Percentiles rank a stretch among this genome's conserved stretches.
phyloP scores from a whole-genome alignment of 1,284 basidiomycete species.

The Irpex rosettiformis region DNA sequence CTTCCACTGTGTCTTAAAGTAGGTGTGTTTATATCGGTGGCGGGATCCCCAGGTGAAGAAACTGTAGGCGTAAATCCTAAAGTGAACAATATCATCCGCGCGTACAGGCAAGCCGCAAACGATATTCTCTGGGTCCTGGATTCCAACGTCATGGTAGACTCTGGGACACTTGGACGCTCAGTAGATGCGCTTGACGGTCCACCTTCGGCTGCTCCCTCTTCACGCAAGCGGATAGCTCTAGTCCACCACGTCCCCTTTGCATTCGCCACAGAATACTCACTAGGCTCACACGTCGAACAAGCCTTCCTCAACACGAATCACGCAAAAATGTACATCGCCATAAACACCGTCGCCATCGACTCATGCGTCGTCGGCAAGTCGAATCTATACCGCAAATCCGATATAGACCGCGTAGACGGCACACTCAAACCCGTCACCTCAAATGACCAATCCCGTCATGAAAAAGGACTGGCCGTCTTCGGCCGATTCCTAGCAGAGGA shows the following conservation, averaged over 20 bases:
- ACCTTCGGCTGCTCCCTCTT: slow-evolving; percentile 27
- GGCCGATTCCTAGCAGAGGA: slow-evolving; percentile 90
- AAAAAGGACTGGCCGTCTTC: slow-evolving; percentile 72
- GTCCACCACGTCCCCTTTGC: slow-evolving; percentile 98
- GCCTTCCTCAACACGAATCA: slow-evolving; percentile 97
- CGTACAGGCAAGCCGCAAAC: slow-evolving; percentile 77
- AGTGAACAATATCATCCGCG: slow-evolving; percentile 91
- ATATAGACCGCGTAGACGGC: slow-evolving; percentile 71
- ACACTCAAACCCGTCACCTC: slow-evolving; percentile 45
- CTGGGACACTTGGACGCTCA: slow-evolving; percentile 82
- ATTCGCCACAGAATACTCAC: slow-evolving; percentile 57
- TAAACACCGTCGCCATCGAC: slow-evolving; percentile 85
- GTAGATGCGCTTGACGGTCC: slow-evolving; percentile 67
- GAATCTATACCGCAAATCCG: slow-evolving; percentile 89
- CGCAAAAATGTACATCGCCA: slow-evolving; percentile 98
- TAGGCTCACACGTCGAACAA: slow-evolving; percentile 88
- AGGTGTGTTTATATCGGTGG: slow-evolving; percentile 5
- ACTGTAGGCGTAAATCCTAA: slow-evolving; percentile 93
- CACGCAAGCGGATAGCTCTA: slow-evolving; percentile 61
- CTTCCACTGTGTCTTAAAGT: neutral
- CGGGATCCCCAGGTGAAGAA: slow-evolving; percentile 50
- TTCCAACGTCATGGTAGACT: slow-evolving; percentile 82
- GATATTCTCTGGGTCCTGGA: slow-evolving; percentile 98
- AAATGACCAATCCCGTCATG: slow-evolving; percentile 28
- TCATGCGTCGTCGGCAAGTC: slow-evolving; percentile 98